phyloP scores from a whole-genome alignment of 306 rosid genomes.

The Albizia julibrissin region DNA sequence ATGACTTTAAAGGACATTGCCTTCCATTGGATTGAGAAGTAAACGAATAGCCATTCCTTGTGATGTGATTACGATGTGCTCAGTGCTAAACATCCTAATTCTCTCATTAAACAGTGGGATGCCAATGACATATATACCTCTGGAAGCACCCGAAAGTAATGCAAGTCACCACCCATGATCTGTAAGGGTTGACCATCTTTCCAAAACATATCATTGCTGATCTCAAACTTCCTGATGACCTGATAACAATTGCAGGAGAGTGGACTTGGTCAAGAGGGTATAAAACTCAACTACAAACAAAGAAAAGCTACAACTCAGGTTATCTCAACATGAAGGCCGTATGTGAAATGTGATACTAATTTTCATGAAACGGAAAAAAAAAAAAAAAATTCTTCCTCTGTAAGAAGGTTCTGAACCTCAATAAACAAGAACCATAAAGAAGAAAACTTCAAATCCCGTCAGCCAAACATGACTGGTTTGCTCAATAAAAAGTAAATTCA shows the following conservation, averaged over 20 bases:
- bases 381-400: neutral
- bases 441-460: neutral
- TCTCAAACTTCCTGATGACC: constrained; percentile 65
- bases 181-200: constrained; percentile 77
- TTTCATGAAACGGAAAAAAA: neutral
- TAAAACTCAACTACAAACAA: constrained; percentile 14
- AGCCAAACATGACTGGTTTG: neutral
- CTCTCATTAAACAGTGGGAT: constrained; percentile 21
- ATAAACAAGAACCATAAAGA: neutral
- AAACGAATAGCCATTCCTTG: neutral
- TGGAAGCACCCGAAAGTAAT: constrained; percentile 88
- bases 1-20: neutral
- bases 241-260: constrained; percentile 36
- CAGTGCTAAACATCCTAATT: constrained; percentile 5
- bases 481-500: neutral
- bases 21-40: neutral
- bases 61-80: neutral
- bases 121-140: constrained; percentile 53
- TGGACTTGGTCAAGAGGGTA: neutral
- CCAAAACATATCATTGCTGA: constrained; percentile 76
- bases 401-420: neutral
- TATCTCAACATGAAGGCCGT: constrained; percentile 17
- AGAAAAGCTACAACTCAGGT: neutral
- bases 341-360: neutral
- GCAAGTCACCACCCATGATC: constrained; percentile 96